Evolutionary conservation across 371 early-diverging fungal genomes (phyloP).

Genomic region (Rhizopus microsporus): DNA sequence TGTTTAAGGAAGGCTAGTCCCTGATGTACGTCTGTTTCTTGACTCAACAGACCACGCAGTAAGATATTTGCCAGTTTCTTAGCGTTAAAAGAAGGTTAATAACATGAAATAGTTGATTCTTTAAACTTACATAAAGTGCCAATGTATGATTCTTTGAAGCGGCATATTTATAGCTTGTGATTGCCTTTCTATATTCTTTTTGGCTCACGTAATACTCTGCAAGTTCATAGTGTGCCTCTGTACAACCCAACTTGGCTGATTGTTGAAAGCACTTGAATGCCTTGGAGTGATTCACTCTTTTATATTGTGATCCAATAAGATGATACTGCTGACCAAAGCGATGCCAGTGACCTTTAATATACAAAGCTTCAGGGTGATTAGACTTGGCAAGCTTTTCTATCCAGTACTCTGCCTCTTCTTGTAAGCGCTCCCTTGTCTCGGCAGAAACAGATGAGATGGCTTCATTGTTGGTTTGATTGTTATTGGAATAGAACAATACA

Average conservation of each 20-base stretch:
- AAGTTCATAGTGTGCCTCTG: slow-evolving; percentile 38
- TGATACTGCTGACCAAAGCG: slow-evolving; percentile 35
- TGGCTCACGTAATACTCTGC: slow-evolving; percentile 55
- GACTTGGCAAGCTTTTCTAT: slow-evolving; percentile 66
- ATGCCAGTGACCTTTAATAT: slow-evolving; percentile 72
- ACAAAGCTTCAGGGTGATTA: slow-evolving; percentile 67
- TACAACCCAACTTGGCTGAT: slow-evolving; percentile 36
- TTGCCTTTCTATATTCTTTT: slow-evolving; percentile 63
- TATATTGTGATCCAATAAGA: slow-evolving; percentile 24
- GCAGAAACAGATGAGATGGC: neutral
- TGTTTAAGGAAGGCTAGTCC: slow-evolving; percentile 32
- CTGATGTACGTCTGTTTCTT: slow-evolving; percentile 27
- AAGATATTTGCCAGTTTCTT: slow-evolving; percentile 44
- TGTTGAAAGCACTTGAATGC: slow-evolving; percentile 52
- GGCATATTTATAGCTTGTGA: slow-evolving; percentile 75
- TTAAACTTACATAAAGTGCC: slow-evolving; percentile 66
- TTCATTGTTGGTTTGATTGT: slow-evolving; percentile 2
- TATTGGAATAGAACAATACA: slow-evolving; percentile 17
- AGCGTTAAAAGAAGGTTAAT: neutral
- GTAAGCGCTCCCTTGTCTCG: slow-evolving; percentile 16
- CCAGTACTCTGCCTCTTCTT: slow-evolving; percentile 70
- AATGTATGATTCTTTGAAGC: slow-evolving; percentile 70
- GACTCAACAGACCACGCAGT: slow-evolving; percentile 30
- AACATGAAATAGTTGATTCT: neutral
- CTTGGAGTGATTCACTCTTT: slow-evolving; percentile 16